Percentiles rank a stretch among this genome's conserved stretches.
phyloP scores from a whole-genome alignment of 768 basidiomycete species.

The Tulasnella sp. region DNA sequence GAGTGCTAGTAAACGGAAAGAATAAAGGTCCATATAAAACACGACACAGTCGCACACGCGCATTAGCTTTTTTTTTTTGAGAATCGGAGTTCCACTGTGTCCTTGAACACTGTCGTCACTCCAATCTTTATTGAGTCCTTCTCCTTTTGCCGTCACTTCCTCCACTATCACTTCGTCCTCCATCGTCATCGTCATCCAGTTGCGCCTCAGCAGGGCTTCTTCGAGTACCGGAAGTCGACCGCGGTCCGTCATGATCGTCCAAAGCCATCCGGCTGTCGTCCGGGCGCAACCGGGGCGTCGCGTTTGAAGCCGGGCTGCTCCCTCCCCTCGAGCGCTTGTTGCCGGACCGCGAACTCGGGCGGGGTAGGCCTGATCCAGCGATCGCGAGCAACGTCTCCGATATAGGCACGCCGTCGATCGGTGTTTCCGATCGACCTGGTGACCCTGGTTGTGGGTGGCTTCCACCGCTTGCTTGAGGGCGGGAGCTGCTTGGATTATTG shows the following conservation, averaged over 20 bases:
- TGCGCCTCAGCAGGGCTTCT: background rate
- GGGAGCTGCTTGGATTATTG: background rate
- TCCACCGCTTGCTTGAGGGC: background rate
- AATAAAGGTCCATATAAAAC: background rate
- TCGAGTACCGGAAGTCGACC: background rate
- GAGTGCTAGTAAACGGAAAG: background rate
- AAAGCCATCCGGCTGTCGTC: slow-evolving; percentile 1
- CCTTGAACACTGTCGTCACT: background rate
- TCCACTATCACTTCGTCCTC: background rate
- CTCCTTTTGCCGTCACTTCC: background rate
- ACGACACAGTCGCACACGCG: background rate
- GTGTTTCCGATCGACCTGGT: slow-evolving; percentile 12
- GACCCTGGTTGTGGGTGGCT: background rate
- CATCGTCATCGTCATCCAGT: slow-evolving; percentile 13
- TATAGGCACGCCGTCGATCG: slow-evolving; percentile 16
- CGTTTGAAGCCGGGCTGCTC: background rate
- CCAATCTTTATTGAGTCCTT: background rate
- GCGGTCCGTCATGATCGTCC: background rate
- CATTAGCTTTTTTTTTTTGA: background rate
- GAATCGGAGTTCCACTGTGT: background rate
- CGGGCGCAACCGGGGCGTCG: background rate
- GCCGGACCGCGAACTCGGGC: background rate
- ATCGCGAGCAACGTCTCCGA: background rate
- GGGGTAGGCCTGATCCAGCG: background rate
- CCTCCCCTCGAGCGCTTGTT: background rate